phyloP scores from a whole-genome alignment of 305 asterid species.

The Rubia balearica region DNA sequence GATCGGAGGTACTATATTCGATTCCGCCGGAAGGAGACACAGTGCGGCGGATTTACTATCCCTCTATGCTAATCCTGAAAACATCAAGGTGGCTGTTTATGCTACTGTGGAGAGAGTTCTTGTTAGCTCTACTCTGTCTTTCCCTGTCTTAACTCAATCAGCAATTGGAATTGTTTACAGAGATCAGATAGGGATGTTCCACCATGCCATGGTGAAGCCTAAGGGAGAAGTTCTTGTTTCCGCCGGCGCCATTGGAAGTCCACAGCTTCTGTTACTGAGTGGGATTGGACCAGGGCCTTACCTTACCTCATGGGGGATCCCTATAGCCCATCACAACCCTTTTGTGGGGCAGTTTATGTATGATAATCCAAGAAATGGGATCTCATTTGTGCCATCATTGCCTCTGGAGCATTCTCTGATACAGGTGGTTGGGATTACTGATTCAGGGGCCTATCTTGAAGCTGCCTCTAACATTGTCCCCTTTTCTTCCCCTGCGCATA shows the following conservation, averaged over 20 bases:
- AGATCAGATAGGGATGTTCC: constrained; percentile 45
- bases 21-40: constrained; percentile 49
- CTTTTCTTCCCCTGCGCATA: constrained; percentile 47
- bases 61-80: constrained; percentile 42
- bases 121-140: constrained; percentile 28
- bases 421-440: constrained; percentile 85
- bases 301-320: constrained; percentile 85
- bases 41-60: constrained; percentile 55
- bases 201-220: constrained; percentile 60
- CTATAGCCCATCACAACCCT: constrained; percentile 57
- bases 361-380: constrained; percentile 89
- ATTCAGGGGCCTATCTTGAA: constrained; percentile 63
- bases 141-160: constrained; percentile 19
- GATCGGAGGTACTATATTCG: constrained; percentile 86
- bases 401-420: constrained; percentile 74
- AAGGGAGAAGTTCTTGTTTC: constrained; percentile 62
- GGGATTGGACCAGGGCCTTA: constrained; percentile 85
- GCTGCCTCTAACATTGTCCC: constrained; percentile 86
- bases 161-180: constrained; percentile 69
- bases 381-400: constrained; percentile 65
- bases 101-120: constrained; percentile 71
- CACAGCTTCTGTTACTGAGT: constrained; percentile 76
- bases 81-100: constrained; percentile 48
- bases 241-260: constrained; percentile 87
- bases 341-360: constrained; percentile 65